phyloP scores from a whole-genome alignment of 169 alveolate genomes.

The Theileria parva region DNA sequence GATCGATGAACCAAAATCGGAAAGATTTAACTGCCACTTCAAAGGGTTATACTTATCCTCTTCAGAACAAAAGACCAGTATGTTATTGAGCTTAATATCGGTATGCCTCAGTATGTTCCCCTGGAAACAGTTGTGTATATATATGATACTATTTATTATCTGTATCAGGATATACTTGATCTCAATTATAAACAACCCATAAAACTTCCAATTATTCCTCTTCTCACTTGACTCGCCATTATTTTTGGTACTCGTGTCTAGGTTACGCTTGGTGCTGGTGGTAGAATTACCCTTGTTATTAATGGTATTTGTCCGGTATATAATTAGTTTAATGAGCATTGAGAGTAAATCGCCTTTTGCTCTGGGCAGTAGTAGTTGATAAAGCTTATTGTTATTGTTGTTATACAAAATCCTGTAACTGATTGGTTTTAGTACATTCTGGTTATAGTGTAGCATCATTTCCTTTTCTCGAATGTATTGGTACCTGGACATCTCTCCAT shows the following conservation, averaged over 20 bases:
- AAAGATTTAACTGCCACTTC: conserved; percentile 72
- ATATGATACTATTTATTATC: conserved; percentile 69
- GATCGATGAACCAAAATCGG: conserved; percentile 78
- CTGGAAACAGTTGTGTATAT: conserved; percentile 75
- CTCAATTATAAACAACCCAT: conserved; percentile 73
- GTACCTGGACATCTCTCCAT: conserved; percentile 39
- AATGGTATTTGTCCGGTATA: conserved; percentile 16
- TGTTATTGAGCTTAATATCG: conserved; percentile 73
- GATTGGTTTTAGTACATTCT: conserved; percentile 73
- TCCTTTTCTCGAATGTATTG: conserved; percentile 79
- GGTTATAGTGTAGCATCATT: conserved; percentile 72
- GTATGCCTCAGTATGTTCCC: conserved; percentile 74
- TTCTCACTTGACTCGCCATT: background rate
- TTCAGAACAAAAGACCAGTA: conserved; percentile 68
- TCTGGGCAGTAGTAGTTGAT: conserved; percentile 75
- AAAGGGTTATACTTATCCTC: conserved; percentile 68
- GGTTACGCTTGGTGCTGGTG: background rate
- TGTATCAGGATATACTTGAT: conserved; percentile 72
- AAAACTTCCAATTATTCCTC: conserved; percentile 37
- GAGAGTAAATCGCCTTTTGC: conserved; percentile 74
- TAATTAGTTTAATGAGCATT: conserved; percentile 47
- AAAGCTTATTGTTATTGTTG: conserved; percentile 42
- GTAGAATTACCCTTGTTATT: background rate
- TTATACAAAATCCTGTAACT: conserved; percentile 46
- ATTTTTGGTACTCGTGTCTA: conserved; percentile 12